Conservation (phyloP, 208 protist genomes). For the Ichthyophonus hoferi region DNA sequence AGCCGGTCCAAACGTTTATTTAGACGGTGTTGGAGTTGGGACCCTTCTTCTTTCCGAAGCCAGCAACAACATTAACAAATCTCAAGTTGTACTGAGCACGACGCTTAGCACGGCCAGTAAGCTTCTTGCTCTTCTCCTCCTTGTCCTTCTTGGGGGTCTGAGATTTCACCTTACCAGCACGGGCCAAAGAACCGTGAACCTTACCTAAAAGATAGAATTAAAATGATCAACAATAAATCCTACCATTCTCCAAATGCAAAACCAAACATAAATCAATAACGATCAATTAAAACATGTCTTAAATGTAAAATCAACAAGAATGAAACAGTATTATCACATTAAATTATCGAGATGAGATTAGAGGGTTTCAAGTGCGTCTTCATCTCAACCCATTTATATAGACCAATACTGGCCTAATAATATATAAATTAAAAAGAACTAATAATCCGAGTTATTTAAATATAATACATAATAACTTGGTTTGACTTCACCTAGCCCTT, state of each 20-base stretch:
- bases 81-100: conserved; percentile 92
- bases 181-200: conserved; percentile 93
- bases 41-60: conserved; percentile 70
- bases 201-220: too few species aligned
- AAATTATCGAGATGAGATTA: too few species aligned
- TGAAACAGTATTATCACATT: too few species aligned
- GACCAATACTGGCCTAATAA: too few species aligned
- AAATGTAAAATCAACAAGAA: too few species aligned
- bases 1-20: conserved; percentile 10
- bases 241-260: too few species aligned
- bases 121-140: conserved; percentile 81
- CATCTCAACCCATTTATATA: too few species aligned
- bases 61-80: conserved; percentile 84
- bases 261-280: too few species aligned
- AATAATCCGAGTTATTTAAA: neutral
- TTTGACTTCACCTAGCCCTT: neutral
- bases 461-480: neutral
- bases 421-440: neutral
- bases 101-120: conserved; percentile 85
- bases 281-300: too few species aligned
- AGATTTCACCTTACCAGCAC: conserved; percentile 95
- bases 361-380: too few species aligned
- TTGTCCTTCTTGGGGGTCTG: conserved; percentile 93
- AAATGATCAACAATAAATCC: too few species aligned
- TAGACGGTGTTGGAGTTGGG: conserved; percentile 43